These are phyloP conservation scores for Centaurea solstitialis DNA, from an alignment of 129 eudicot genomes.

Conservation along the genomic window DNA sequence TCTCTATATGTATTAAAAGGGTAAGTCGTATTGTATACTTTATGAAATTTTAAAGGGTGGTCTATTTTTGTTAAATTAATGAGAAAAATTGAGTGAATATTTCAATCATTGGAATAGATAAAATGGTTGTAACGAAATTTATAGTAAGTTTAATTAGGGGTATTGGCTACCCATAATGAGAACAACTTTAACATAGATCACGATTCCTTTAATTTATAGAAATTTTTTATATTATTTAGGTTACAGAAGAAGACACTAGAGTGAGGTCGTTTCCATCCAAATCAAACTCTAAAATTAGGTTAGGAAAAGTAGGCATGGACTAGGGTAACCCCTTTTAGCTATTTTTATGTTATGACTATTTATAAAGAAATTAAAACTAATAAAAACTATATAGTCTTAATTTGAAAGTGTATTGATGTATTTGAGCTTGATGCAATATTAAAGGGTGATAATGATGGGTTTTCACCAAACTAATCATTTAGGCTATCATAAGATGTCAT, in stretches of 20 bases:
- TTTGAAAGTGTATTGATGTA: no score
- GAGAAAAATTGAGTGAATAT: neutral
- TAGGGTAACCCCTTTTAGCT: neutral
- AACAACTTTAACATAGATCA: neutral
- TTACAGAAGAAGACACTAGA: neutral
- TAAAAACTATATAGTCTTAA: no score
- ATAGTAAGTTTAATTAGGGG: neutral
- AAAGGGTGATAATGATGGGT: no score
- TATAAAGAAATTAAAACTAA: no score
- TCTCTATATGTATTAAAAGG: constrained; percentile 5
- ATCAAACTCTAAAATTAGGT: neutral
- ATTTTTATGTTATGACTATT: neutral
- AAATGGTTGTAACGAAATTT: constrained; percentile 23
- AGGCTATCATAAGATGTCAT: no score
- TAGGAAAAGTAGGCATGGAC: neutral
- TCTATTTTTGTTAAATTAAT: neutral
- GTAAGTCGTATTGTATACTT: constrained; percentile 4
- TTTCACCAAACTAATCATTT: no score
- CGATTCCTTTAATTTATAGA: neutral
- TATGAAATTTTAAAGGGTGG: neutral
- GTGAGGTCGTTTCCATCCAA: neutral
- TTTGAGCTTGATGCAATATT: no score
- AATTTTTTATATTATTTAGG: neutral
- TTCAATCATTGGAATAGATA: constrained; percentile 19
- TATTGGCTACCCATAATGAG: neutral